phyloP scores from a whole-genome alignment of 805 yeast species.

The Suhomyces pyralidae region DNA sequence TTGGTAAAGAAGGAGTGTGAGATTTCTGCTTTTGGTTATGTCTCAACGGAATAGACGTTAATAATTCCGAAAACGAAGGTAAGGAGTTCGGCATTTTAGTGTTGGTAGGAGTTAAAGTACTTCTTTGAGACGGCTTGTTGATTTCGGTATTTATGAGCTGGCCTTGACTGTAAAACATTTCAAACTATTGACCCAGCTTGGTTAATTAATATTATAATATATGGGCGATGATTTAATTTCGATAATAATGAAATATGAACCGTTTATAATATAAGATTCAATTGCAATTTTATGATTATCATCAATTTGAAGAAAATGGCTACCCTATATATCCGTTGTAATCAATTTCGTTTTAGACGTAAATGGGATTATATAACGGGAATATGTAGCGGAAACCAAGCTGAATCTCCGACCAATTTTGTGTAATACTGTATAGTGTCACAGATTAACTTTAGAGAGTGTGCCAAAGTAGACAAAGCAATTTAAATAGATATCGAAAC shows the following conservation, averaged over 20 bases:
- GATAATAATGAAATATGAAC: not conserved
- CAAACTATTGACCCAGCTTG: not conserved
- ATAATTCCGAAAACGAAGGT: constrained; percentile 34
- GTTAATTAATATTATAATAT: not conserved
- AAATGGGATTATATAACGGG: constrained; percentile 2
- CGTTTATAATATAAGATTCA: not conserved
- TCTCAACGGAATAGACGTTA: constrained; percentile 26
- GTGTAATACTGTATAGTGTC: not conserved
- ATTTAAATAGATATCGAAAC: not conserved
- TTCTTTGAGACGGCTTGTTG: not conserved
- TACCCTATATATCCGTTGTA: not conserved
- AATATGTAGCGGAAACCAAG: not conserved
- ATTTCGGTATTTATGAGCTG: not conserved
- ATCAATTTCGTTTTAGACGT: not conserved
- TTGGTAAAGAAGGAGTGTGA: not conserved
- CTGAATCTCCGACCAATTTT: not conserved
- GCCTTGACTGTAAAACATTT: constrained; percentile 2
- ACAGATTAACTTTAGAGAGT: constrained; percentile 1
- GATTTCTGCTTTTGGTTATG: not conserved
- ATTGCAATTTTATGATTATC: not conserved
- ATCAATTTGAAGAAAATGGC: not conserved
- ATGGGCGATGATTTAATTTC: not conserved
- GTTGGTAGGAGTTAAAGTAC: not conserved
- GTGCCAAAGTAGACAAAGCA: constrained; percentile 1
- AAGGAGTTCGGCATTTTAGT: constrained; percentile 13